These are phyloP conservation scores for Emericellopsis atlantica DNA, from an alignment of 2,329 filamentous ascomycete genomes.

Conservation along the genomic window DNA sequence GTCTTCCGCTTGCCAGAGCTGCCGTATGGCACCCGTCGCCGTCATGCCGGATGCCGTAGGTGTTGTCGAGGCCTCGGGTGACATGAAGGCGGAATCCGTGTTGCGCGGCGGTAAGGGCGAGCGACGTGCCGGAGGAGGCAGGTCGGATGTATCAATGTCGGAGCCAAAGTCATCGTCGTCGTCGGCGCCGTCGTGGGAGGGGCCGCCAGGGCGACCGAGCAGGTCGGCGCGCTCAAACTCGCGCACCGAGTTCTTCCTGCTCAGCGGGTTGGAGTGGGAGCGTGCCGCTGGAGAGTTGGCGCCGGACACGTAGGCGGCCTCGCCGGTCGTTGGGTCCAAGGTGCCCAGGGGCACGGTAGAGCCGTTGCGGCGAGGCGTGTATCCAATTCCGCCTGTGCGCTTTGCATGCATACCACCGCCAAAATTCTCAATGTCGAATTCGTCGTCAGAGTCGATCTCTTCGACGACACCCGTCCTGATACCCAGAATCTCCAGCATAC, in stretches of 20 bases:
- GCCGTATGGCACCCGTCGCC: constrained; percentile 63
- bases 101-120: constrained; percentile 19
- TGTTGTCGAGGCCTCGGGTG: constrained; percentile 15
- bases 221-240: constrained; percentile 46
- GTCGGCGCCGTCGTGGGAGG: constrained; percentile 6
- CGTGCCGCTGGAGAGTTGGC: constrained; percentile 32
- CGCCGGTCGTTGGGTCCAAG: constrained; percentile 22
- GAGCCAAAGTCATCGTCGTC: constrained; percentile 48
- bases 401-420: constrained; percentile 67
- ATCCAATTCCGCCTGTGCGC: constrained; percentile 67
- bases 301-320: constrained; percentile 39
- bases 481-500: constrained; percentile 95
- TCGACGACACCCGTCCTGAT: constrained; percentile 94
- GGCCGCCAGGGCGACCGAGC: constrained; percentile 27
- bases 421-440: constrained; percentile 87
- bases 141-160: constrained; percentile 54
- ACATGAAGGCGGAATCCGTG: constrained; percentile 15
- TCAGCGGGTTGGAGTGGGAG: constrained; percentile 26
- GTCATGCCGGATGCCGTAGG: constrained; percentile 29
- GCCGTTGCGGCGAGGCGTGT: constrained; percentile 52
- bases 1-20: constrained; percentile 76
- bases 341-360: constrained; percentile 46
- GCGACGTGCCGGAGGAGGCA: constrained; percentile 46
- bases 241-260: constrained; percentile 36
- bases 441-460: constrained; percentile 93